A percentile compares a stretch with the other conserved stretches of the same genome.
These are phyloP conservation scores for Lactarius quietus DNA, from an alignment of 768 basidiomycete species.

Conservation along the genomic window DNA sequence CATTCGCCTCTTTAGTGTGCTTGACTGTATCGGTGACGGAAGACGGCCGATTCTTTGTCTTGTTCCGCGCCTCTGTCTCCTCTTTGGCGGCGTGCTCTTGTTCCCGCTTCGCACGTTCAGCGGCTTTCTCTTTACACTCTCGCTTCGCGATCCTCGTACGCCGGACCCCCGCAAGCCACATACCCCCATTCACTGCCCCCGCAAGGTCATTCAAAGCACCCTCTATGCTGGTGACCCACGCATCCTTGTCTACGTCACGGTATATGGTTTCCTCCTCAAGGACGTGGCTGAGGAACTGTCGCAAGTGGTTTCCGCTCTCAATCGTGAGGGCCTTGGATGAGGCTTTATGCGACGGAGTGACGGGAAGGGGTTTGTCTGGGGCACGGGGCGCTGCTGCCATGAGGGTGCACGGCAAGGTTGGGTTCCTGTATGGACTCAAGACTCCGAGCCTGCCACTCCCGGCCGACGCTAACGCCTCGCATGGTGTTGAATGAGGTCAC, in stretches of 20 bases:
- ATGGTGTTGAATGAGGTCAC: background rate
- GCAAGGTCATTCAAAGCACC: constrained; percentile 20
- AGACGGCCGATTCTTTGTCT: constrained; percentile 10
- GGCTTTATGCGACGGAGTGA: background rate
- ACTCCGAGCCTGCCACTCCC: background rate
- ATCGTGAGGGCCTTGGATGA: constrained; percentile 11
- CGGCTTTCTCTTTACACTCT: constrained; percentile 4
- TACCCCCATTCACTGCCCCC: constrained; percentile 5
- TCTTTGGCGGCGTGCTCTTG: constrained; percentile 17
- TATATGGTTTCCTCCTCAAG: constrained; percentile 21
- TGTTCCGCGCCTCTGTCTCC: constrained; percentile 13
- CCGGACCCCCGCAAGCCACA: constrained; percentile 20
- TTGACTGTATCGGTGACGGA: background rate
- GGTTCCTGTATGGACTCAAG: background rate
- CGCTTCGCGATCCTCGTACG: constrained; percentile 11
- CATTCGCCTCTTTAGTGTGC: constrained; percentile 9
- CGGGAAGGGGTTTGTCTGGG: background rate
- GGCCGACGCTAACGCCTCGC: background rate
- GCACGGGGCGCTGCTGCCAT: constrained; percentile 13
- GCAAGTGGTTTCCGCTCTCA: constrained; percentile 17
- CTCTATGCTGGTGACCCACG: constrained; percentile 14
- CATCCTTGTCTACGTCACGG: constrained; percentile 15
- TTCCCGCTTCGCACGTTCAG: constrained; percentile 10
- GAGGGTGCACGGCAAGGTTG: background rate
- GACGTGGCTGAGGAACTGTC: constrained; percentile 4